A percentile compares a stretch with the other conserved stretches of the same genome.
phyloP scores from a whole-genome alignment of 1,284 basidiomycete genomes.

The Austroboletus olivaceoglutinosus region DNA sequence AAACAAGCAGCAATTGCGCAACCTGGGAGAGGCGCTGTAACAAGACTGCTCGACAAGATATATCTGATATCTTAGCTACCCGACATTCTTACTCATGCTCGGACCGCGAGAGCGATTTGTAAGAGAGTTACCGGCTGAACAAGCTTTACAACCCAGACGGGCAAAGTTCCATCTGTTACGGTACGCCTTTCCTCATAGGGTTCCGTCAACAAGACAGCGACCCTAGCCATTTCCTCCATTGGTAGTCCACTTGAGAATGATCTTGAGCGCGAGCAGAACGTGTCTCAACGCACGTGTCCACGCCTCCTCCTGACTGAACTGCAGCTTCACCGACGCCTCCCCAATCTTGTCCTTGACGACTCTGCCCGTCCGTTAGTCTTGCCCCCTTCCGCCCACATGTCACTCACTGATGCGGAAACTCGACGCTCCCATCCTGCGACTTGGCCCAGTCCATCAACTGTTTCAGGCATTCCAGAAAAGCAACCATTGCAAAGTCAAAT shows the following conservation, averaged over 20 bases:
- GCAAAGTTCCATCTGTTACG: neutral
- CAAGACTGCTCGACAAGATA: neutral
- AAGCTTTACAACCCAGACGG: too few species aligned
- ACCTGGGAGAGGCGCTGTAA: neutral
- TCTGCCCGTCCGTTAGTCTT: constrained; percentile 42
- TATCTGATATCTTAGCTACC: constrained; percentile 2
- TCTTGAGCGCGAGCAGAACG: constrained; percentile 86
- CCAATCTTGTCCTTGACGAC: constrained; percentile 95
- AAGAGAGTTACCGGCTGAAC: too few species aligned
- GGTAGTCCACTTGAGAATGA: constrained; percentile 80
- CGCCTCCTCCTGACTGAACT: constrained; percentile 91
- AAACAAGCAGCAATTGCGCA: constrained; percentile 11
- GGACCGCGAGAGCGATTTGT: constrained; percentile 16
- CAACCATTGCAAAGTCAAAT: constrained; percentile 96
- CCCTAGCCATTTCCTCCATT: constrained; percentile 65
- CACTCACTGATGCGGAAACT: constrained; percentile 82
- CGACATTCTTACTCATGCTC: constrained; percentile 21
- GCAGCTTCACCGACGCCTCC: constrained; percentile 89
- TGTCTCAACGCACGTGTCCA: constrained; percentile 95
- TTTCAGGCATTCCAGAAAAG: constrained; percentile 91
- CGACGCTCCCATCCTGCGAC: constrained; percentile 66
- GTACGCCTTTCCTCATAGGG: neutral
- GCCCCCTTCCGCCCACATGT: neutral
- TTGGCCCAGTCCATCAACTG: constrained; percentile 86
- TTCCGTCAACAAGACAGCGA: neutral